Evolutionary conservation across 2,329 filamentous ascomycete species (phyloP).

Genomic region (Aspergillus sp.): DNA sequence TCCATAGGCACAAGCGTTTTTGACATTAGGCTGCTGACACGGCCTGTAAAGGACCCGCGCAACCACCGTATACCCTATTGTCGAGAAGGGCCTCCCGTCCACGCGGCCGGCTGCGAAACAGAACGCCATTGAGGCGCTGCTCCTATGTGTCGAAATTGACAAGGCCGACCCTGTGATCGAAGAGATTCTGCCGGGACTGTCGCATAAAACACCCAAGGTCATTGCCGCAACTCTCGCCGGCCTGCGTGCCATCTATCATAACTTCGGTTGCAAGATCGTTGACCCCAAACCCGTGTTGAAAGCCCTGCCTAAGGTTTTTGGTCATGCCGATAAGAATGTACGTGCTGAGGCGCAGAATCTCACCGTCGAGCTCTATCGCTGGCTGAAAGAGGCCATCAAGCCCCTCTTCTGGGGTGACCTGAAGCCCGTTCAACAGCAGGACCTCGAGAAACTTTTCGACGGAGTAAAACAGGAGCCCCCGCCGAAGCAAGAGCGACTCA

Average conservation of each 20-base stretch:
- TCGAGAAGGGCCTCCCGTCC: slow-evolving; percentile 87
- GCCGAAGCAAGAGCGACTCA: slow-evolving; percentile 85
- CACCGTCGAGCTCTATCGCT: slow-evolving; percentile 91
- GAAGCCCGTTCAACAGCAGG: slow-evolving; percentile 91
- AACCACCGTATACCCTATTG: slow-evolving; percentile 72
- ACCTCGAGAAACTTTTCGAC: slow-evolving; percentile 91
- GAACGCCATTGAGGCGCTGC: slow-evolving; percentile 77
- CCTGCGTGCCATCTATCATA: slow-evolving; percentile 81
- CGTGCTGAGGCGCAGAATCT: slow-evolving; percentile 89
- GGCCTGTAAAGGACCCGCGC: slow-evolving; percentile 62
- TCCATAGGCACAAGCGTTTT: background rate
- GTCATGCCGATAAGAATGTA: slow-evolving; percentile 97
- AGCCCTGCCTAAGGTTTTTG: slow-evolving; percentile 82
- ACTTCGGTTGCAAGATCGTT: slow-evolving; percentile 89
- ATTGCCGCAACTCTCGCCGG: slow-evolving; percentile 72
- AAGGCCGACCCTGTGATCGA: slow-evolving; percentile 82
- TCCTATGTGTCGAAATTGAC: slow-evolving; percentile 89
- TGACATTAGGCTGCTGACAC: background rate
- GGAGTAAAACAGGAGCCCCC: slow-evolving; percentile 82
- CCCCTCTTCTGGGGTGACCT: slow-evolving; percentile 95
- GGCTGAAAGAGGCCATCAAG: slow-evolving; percentile 97
- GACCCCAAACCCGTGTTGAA: slow-evolving; percentile 93
- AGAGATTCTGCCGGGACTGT: slow-evolving; percentile 77
- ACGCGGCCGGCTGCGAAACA: slow-evolving; percentile 86
- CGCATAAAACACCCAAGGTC: slow-evolving; percentile 89